Conservation (phyloP, 164 flowering plant genomes). For the Sedum album region DNA sequence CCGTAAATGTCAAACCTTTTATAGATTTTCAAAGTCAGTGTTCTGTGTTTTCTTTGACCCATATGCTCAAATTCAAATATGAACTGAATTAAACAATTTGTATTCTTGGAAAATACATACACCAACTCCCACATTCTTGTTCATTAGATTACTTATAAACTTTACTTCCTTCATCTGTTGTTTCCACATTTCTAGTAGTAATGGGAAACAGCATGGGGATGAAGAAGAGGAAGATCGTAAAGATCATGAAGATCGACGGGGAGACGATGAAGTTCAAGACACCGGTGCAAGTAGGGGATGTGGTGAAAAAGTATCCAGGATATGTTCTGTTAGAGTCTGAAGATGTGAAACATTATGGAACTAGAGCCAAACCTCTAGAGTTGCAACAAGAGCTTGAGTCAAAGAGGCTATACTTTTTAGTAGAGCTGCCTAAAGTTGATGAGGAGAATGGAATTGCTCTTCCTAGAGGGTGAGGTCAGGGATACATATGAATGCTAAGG, state of each 20-base stretch:
- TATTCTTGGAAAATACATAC: no score
- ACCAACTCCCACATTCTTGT: no score
- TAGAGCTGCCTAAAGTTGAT: slow-evolving; percentile 32
- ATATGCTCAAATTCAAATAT: no score
- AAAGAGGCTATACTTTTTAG: slow-evolving; percentile 42
- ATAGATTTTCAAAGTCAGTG: no score
- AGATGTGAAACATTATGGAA: slow-evolving; percentile 42
- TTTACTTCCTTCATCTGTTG: no score
- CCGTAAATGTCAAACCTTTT: no score
- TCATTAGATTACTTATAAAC: no score
- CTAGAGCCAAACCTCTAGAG: slow-evolving; percentile 37
- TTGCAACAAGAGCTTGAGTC: slow-evolving; percentile 28
- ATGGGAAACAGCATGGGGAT: neutral
- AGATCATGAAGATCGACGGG: slow-evolving; percentile 46
- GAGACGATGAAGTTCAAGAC: slow-evolving; percentile 43
- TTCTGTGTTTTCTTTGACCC: no score
- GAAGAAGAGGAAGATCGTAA: slow-evolving; percentile 5
- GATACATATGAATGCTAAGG: slow-evolving; percentile 43
- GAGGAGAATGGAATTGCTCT: slow-evolving; percentile 11
- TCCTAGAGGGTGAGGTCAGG: slow-evolving; percentile 31
- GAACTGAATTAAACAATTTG: no score
- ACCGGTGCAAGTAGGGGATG: slow-evolving; percentile 35
- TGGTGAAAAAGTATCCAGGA: slow-evolving; percentile 40
- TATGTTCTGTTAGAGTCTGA: slow-evolving; percentile 44
- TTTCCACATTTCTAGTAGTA: no score